Percentiles rank a stretch among this genome's conserved stretches.
Conservation (phyloP, 78 protist species). For the Dictyostelium firmibasis region DNA sequence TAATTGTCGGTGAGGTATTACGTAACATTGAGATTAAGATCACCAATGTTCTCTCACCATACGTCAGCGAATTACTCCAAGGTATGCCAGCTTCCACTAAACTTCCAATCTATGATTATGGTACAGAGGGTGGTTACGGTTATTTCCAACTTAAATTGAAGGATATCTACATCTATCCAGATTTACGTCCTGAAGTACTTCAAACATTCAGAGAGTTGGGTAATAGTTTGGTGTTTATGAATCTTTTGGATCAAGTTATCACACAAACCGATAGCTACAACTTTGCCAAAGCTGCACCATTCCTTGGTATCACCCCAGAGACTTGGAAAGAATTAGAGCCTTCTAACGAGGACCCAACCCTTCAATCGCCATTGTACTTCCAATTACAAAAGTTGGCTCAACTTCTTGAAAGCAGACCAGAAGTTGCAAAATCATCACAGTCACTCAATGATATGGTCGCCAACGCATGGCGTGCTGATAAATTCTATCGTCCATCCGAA, state of each 20-base stretch:
- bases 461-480: conserved; percentile 82
- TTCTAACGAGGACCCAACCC: conserved; percentile 48
- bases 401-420: conserved; percentile 52
- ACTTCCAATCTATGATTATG: conserved; percentile 85
- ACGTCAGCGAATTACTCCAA: conserved; percentile 78
- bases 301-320: conserved; percentile 78
- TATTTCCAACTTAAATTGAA: conserved; percentile 80
- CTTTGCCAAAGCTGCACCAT: conserved; percentile 76
- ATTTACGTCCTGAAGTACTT: conserved; percentile 87
- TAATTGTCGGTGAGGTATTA: conserved; percentile 59
- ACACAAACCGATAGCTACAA: conserved; percentile 10
- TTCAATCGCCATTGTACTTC: conserved; percentile 59
- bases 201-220: conserved; percentile 91
- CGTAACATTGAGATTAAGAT: conserved; percentile 73
- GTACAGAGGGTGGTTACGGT: conserved; percentile 85
- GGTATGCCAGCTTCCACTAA: conserved; percentile 85
- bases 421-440: conserved; percentile 33
- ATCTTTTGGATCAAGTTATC: conserved; percentile 81
- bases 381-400: conserved; percentile 55
- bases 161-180: conserved; percentile 81
- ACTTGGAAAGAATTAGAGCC: conserved; percentile 24
- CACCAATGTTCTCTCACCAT: conserved; percentile 84
- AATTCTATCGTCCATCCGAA: conserved; percentile 76
- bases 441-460: conserved; percentile 42
- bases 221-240: conserved; percentile 76